A percentile compares a stretch with the other conserved stretches of the same genome.
phyloP scores from a whole-genome alignment of 176 grass and related monocot species.

The Oryza nivara region DNA sequence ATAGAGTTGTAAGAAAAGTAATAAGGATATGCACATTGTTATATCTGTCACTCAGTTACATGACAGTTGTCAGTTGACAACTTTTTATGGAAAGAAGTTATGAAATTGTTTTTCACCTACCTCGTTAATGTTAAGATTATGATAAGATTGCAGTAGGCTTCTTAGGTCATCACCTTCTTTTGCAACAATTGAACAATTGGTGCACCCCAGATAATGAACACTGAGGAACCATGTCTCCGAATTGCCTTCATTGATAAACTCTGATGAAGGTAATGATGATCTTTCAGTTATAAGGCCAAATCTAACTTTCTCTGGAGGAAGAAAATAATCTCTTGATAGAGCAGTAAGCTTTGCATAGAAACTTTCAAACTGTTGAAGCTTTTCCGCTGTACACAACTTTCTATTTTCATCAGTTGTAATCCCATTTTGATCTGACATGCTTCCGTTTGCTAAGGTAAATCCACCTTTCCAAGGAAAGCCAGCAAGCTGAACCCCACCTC shows the following conservation, averaged over 20 bases:
- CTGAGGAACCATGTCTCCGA: conserved; percentile 66
- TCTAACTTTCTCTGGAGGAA: conserved; percentile 74
- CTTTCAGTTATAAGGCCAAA: conserved; percentile 76
- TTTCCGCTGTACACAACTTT: conserved; percentile 59
- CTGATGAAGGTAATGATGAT: conserved; percentile 56
- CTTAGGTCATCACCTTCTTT: conserved; percentile 75
- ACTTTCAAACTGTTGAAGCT: conserved; percentile 71
- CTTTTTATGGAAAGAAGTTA: conserved; percentile 34
- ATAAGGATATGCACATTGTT: conserved; percentile 11
- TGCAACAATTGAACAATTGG: conserved; percentile 66
- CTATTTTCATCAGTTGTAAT: conserved; percentile 44
- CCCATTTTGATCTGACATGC: conserved; percentile 46
- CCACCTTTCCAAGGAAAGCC: conserved; percentile 64
- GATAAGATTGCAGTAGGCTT: conserved; percentile 65
- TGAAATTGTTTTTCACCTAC: conserved; percentile 47
- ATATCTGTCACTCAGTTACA: conserved; percentile 18
- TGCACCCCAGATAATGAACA: conserved; percentile 69
- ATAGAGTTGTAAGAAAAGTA: conserved; percentile 6
- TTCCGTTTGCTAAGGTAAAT: conserved; percentile 86
- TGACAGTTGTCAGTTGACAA: conserved; percentile 19
- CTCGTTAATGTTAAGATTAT: conserved; percentile 63
- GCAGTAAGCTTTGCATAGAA: conserved; percentile 74
- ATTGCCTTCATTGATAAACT: conserved; percentile 44
- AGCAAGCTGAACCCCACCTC: conserved; percentile 47
- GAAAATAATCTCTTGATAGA: conserved; percentile 83